phyloP scores from a whole-genome alignment of 345 rosid genomes.

The Carallia pectinifolia region DNA sequence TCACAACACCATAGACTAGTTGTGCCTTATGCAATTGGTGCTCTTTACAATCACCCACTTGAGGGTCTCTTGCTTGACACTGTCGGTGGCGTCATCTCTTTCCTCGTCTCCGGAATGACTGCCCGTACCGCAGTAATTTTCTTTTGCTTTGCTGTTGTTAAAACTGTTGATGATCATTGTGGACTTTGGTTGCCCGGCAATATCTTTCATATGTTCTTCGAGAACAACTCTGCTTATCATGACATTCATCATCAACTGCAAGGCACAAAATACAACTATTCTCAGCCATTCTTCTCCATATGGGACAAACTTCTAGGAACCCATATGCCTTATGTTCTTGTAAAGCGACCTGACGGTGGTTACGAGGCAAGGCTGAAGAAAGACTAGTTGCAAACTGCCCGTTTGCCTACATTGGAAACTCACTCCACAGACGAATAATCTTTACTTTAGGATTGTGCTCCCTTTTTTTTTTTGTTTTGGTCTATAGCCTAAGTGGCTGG shows the following conservation, averaged over 20 bases:
- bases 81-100: conserved; percentile 61
- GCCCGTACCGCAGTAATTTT: conserved; percentile 58
- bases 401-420: neutral
- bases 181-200: conserved; percentile 73
- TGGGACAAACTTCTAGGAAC: conserved; percentile 75
- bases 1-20: conserved; percentile 71
- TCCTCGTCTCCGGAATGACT: conserved; percentile 71
- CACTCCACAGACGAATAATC: too few relatives aligned
- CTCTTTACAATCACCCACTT: conserved; percentile 64
- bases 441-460: too few relatives aligned
- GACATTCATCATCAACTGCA: conserved; percentile 77
- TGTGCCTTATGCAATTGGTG: conserved; percentile 67
- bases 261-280: conserved; percentile 65
- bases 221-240: conserved; percentile 69
- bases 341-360: conserved; percentile 62
- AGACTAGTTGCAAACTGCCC: conserved; percentile 29
- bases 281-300: conserved; percentile 75
- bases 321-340: conserved; percentile 54
- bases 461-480: too few relatives aligned
- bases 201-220: conserved; percentile 55
- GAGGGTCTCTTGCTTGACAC: conserved; percentile 78
- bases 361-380: conserved; percentile 59
- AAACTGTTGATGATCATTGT: conserved; percentile 70
- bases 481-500: too few relatives aligned
- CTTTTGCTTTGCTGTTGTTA: conserved; percentile 63